Percentiles rank a stretch among this genome's conserved stretches.
These are phyloP conservation scores for Sugiyamaella boreocaroliniensis DNA, from an alignment of 805 yeast genomes.

Conservation along the genomic window DNA sequence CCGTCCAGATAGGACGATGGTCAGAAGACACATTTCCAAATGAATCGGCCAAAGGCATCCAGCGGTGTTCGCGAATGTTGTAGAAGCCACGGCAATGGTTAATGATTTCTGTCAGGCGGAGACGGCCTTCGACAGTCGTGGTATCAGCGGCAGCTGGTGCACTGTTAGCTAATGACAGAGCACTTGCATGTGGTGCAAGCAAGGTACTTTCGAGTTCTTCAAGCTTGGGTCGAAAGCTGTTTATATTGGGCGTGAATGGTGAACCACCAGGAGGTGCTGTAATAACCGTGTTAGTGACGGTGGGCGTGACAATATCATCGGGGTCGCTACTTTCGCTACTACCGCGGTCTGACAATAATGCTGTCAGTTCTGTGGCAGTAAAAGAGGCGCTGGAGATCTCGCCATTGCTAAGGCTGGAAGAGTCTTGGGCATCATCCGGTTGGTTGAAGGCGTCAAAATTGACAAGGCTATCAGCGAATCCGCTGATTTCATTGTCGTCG, in stretches of 20 bases:
- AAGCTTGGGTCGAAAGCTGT: too few relatives aligned
- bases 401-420: too few relatives aligned
- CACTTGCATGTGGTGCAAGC: not conserved
- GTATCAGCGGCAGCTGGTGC: not conserved
- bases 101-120: not conserved
- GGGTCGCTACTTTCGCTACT: not conserved
- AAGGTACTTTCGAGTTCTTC: not conserved
- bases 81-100: not conserved
- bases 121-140: not conserved
- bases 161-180: not conserved
- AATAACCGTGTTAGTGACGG: not conserved
- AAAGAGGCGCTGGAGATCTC: not conserved
- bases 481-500: too few relatives aligned
- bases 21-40: not conserved
- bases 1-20: conserved; percentile 4
- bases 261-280: not conserved
- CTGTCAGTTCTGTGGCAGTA: not conserved
- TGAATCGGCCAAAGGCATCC: conserved; percentile 1
- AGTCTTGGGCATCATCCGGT: too few relatives aligned
- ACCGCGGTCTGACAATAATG: not conserved
- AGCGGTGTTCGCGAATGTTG: conserved; percentile 4
- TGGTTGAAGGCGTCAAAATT: too few relatives aligned
- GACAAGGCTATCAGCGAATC: too few relatives aligned
- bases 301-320: not conserved
- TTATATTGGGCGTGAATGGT: too few relatives aligned